Conservation (phyloP, 306 rosid species). For the Sechiopsis laciniata region DNA sequence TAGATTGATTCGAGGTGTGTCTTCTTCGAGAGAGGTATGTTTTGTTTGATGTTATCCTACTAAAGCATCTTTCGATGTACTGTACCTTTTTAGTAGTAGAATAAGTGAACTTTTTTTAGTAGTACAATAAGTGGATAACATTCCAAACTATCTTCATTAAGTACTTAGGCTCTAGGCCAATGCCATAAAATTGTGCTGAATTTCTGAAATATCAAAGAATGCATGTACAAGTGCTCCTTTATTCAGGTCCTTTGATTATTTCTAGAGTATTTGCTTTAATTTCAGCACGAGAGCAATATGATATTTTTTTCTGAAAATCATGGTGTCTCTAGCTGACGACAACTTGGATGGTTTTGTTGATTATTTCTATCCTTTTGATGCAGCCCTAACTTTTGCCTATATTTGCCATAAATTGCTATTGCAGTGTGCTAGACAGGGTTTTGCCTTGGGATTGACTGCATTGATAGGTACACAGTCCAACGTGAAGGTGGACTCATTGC, state of each 20-base stretch:
- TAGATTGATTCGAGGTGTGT: slow-evolving; percentile 84
- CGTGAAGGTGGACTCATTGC: slow-evolving; percentile 61
- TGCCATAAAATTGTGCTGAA: background rate
- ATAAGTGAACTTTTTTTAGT: background rate
- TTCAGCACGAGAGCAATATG: background rate
- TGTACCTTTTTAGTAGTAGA: background rate
- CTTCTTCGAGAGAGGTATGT: slow-evolving; percentile 85
- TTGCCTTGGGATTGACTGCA: slow-evolving; percentile 70
- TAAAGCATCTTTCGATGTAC: background rate
- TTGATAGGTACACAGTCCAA: slow-evolving; percentile 37
- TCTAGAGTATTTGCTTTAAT: background rate
- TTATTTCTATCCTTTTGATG: background rate
- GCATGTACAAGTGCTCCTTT: background rate
- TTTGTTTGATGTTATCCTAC: background rate
- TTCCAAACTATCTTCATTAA: slow-evolving; percentile 7
- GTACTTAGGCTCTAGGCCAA: background rate
- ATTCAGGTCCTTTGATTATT: background rate
- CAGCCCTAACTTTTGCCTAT: background rate
- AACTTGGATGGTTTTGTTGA: background rate
- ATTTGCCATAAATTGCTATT: slow-evolving; percentile 25
- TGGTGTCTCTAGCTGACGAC: background rate
- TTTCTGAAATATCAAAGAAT: background rate
- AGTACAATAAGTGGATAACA: background rate
- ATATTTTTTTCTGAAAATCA: background rate
- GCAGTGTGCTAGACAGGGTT: slow-evolving; percentile 97